Evolutionary conservation across 75 land plant genomes (phyloP), one percentile per base, ranked within the genome.

Genomic region (Pseudotsuga menziesii): DNA sequence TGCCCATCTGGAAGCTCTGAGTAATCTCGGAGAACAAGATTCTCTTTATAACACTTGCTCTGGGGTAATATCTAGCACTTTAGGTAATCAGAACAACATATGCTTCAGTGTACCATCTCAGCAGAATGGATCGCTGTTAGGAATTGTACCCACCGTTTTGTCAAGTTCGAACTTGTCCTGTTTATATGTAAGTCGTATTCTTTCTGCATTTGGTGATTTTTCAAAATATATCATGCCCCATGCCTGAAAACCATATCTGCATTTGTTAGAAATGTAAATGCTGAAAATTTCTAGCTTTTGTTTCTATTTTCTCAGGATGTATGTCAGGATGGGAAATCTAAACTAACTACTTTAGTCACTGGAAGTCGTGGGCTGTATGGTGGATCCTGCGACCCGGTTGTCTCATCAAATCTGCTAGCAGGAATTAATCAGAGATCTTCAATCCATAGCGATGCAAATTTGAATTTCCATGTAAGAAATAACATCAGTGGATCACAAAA

Each of bases 311-410:
- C 2, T 48, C 57, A 73, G 75, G 57, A 73, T 73, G 44, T 73
- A 27, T 52, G 57, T 25, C 58, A 73, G 54, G 57, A 73, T 14
- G 75, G 27, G 27, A 73, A 73, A 55, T 48, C 75, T 14, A 73
- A 73, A 54, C 7, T 73, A 26, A 56, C 57, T 13, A 56, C 57
- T 11, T 26, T 73, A 56, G 75, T 73, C 44, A 73, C 75, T 56
- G 75, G 58, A 73, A 73, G 75, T 55, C 75, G 75, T 20, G 75
- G 75, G 32, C 75, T 73, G 29, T 73, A 73, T 16, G 75, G 75
- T 73, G 75, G 75, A 26, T 56, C 75, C 15, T 23, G 54, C 19
- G 58, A 73, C 25, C 75, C 75, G 12, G 57, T 73, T 2, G 75
- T 55, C 9, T 73, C 75, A 54, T 73, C 58, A 73, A 52, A 29